Conservation (phyloP, 2,329 filamentous ascomycete species). For the Aspergillus pseudonomiae region DNA sequence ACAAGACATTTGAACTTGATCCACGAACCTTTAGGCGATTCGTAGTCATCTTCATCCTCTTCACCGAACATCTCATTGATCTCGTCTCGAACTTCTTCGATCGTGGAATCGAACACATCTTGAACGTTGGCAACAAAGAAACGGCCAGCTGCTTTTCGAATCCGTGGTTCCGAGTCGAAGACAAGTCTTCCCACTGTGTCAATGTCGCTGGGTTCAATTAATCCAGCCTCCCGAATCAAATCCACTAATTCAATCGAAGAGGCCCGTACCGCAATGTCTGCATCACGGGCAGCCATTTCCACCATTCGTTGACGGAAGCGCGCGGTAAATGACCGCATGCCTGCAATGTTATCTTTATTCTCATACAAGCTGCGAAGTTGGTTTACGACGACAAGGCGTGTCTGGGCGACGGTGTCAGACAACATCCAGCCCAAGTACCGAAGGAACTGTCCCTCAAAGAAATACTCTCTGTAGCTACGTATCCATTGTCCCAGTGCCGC, state of each 20-base stretch:
- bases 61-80: constrained; percentile 75
- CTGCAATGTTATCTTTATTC: constrained; percentile 73
- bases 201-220: constrained; percentile 89
- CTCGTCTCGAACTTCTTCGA: constrained; percentile 82
- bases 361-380: constrained; percentile 81
- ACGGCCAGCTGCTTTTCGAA: constrained; percentile 83
- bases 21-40: constrained; percentile 79
- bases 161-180: constrained; percentile 81
- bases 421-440: constrained; percentile 95
- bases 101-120: constrained; percentile 75
- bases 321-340: constrained; percentile 88
- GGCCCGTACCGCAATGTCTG: constrained; percentile 78
- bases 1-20: constrained; percentile 88
- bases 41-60: constrained; percentile 71
- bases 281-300: constrained; percentile 88
- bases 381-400: constrained; percentile 81
- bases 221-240: constrained; percentile 76
- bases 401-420: constrained; percentile 74
- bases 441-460: constrained; percentile 87
- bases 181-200: constrained; percentile 85
- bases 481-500: constrained; percentile 89
- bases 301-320: constrained; percentile 83
- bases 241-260: constrained; percentile 81
- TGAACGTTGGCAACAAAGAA: constrained; percentile 90
- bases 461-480: constrained; percentile 77